Conservation (phyloP, 805 yeast genomes). For the Phaffomyces antillensis region DNA sequence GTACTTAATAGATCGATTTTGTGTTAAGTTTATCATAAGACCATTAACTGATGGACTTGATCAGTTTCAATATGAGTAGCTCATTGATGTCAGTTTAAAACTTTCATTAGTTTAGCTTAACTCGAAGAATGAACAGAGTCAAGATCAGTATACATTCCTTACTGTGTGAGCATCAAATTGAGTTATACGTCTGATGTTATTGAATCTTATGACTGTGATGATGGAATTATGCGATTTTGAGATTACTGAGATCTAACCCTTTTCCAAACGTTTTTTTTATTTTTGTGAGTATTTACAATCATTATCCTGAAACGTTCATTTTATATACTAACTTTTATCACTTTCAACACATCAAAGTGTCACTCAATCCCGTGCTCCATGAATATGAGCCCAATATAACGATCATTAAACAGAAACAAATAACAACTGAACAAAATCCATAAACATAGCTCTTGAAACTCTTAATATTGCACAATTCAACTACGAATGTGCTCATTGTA, state of each 20-base stretch:
- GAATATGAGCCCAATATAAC: slow-evolving; percentile 64
- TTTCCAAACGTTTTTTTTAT: slow-evolving; percentile 5
- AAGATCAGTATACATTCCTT: slow-evolving; percentile 17
- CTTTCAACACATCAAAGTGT: slow-evolving; percentile 14
- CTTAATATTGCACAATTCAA: slow-evolving; percentile 45
- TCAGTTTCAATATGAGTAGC: slow-evolving; percentile 3
- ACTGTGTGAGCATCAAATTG: neutral
- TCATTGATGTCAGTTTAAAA: too few relatives aligned
- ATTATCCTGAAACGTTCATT: neutral
- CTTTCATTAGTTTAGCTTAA: too few relatives aligned
- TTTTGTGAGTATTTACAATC: slow-evolving; percentile 4
- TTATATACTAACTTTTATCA: neutral
- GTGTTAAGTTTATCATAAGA: neutral
- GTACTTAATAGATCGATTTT: too few relatives aligned
- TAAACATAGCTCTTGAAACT: slow-evolving; percentile 40
- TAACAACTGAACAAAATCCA: slow-evolving; percentile 37
- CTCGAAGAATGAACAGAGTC: slow-evolving; percentile 5
- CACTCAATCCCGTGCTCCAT: slow-evolving; percentile 52
- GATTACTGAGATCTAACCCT: slow-evolving; percentile 7
- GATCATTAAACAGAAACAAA: slow-evolving; percentile 43
- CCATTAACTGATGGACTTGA: slow-evolving; percentile 16
- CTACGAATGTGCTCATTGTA: slow-evolving; percentile 73
- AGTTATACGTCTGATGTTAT: slow-evolving; percentile 18
- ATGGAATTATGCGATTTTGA: neutral
- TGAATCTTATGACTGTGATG: neutral